Conservation (phyloP, 495 filamentous ascomycete genomes). For the Talaromyces proteolyticus region DNA sequence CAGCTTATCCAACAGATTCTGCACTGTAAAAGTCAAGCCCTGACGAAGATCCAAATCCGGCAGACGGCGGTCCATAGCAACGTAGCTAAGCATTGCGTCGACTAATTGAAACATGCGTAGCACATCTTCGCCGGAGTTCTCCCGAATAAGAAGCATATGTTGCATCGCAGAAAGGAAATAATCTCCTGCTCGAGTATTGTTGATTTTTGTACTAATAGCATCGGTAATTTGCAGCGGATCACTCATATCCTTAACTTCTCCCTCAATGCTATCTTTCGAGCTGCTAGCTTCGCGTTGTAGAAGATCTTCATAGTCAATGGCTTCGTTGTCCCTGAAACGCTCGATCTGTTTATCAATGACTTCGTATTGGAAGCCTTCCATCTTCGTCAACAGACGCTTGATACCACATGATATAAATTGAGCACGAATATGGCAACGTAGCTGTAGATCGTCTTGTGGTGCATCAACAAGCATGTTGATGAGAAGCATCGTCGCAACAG, state of each 20-base stretch:
- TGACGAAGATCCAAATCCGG: constrained; percentile 98
- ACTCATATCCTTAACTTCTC: constrained; percentile 87
- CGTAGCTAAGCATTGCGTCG: constrained; percentile 96
- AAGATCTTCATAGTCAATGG: constrained; percentile 96
- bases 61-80: constrained; percentile 93
- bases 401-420: constrained; percentile 96
- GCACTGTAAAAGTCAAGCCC: constrained; percentile 94
- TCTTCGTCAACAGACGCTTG: constrained; percentile 89
- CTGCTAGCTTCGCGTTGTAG: constrained; percentile 86
- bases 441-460: constrained; percentile 78
- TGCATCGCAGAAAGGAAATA: constrained; percentile 96
- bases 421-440: constrained; percentile 89
- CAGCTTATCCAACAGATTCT: constrained; percentile 87
- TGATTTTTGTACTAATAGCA: constrained; percentile 82
- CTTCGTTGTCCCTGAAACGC: constrained; percentile 86
- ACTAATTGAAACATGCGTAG: constrained; percentile 97
- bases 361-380: constrained; percentile 98
- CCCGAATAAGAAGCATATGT: constrained; percentile 87
- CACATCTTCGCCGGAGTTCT: constrained; percentile 88
- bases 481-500: constrained; percentile 87
- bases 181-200: constrained; percentile 79
- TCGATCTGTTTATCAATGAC: constrained; percentile 98
- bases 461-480: constrained; percentile 97
- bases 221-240: constrained; percentile 91
- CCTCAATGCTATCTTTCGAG: constrained; percentile 85